Evolutionary conservation across 169 alveolate genomes (phyloP).

Genomic region (Plasmodium knowlesi): DNA sequence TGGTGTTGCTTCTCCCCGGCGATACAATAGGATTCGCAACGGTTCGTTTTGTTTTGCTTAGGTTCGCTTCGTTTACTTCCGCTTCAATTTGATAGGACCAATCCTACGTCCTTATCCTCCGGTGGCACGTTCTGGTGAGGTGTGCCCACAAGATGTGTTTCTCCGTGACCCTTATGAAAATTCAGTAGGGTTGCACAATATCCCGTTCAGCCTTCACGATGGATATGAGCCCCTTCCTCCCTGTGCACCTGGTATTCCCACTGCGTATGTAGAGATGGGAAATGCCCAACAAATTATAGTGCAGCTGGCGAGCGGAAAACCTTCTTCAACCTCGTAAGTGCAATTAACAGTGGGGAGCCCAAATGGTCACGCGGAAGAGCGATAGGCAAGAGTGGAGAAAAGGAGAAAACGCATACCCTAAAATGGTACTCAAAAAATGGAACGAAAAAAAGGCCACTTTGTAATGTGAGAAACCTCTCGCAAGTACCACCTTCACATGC

Average conservation of each 20-base stretch:
- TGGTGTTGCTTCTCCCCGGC: not conserved
- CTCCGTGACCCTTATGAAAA: not conserved
- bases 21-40: not conserved
- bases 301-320: not conserved
- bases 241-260: not conserved
- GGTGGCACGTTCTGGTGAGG: not conserved
- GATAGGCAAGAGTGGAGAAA: not conserved
- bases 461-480: not conserved
- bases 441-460: not conserved
- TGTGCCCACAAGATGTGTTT: not conserved
- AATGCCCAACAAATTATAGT: not conserved
- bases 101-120: not conserved
- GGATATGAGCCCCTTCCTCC: not conserved
- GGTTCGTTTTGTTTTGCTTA: too few relatives aligned
- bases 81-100: not conserved
- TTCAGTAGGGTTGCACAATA: not conserved
- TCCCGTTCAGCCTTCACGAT: not conserved
- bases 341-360: not conserved
- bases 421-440: not conserved
- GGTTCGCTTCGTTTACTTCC: not conserved
- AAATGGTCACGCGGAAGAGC: not conserved
- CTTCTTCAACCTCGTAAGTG: not conserved
- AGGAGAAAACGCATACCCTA: not conserved
- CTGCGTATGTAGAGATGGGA: not conserved
- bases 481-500: not conserved